Evolutionary conservation across 2,329 filamentous ascomycete genomes (phyloP).

Genomic region (Blastomyces parvus): DNA sequence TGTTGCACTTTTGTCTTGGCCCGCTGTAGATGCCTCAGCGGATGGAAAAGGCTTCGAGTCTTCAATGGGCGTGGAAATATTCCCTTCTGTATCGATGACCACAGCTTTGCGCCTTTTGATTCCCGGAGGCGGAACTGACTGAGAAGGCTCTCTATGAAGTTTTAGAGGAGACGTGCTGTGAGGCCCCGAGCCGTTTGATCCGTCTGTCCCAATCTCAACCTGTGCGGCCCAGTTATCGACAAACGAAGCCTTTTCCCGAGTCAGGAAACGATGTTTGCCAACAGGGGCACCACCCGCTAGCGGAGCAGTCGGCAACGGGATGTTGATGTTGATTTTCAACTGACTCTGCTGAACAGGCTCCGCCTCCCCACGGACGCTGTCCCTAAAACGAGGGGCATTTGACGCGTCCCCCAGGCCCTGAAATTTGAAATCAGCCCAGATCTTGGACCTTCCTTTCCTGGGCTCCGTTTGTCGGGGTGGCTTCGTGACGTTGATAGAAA

Average conservation of each 20-base stretch:
- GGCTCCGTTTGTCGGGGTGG: constrained; percentile 18
- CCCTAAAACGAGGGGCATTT: constrained; percentile 16
- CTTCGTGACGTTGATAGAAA: constrained; percentile 17
- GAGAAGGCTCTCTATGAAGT: constrained; percentile 7
- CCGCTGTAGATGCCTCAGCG: not conserved
- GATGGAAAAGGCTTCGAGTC: not conserved
- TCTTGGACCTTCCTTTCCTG: constrained; percentile 19
- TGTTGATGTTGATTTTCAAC: not conserved
- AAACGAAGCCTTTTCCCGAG: constrained; percentile 22
- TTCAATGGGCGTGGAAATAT: not conserved
- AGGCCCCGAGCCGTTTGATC: constrained; percentile 7
- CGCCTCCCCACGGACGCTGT: constrained; percentile 6
- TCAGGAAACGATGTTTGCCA: constrained; percentile 20
- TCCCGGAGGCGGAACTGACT: not conserved
- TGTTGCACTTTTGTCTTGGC: not conserved
- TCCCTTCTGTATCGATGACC: not conserved
- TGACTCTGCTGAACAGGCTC: not conserved
- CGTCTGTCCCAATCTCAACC: constrained; percentile 16
- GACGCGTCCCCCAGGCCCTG: constrained; percentile 24
- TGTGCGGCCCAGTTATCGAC: constrained; percentile 25
- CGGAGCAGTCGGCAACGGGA: not conserved
- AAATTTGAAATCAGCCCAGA: constrained; percentile 27
- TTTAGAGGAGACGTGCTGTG: constrained; percentile 8
- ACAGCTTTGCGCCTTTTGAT: constrained; percentile 5
- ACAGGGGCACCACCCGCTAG: constrained; percentile 3